These are phyloP conservation scores for Xenoacremonium recifei DNA, from an alignment of 2,329 filamentous ascomycete genomes.

Conservation along the genomic window DNA sequence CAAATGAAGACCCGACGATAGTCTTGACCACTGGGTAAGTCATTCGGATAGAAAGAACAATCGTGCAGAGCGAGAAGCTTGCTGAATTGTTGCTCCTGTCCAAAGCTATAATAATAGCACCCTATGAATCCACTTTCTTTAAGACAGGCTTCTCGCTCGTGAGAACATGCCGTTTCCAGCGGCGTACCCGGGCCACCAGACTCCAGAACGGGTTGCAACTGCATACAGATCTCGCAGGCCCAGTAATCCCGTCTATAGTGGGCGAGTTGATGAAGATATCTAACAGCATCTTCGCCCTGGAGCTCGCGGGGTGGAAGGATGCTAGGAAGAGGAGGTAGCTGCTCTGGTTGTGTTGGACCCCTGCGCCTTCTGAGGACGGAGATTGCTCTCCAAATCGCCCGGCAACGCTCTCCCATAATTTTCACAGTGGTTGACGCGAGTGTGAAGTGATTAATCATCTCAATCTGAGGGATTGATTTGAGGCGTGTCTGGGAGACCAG, in stretches of 20 bases:
- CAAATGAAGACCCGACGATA: background rate
- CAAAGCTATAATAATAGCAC: background rate
- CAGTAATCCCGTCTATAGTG: background rate
- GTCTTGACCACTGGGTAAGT: background rate
- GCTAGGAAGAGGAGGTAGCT: no score
- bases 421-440: no score
- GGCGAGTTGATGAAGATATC: background rate
- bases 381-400: no score
- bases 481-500: no score
- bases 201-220: background rate
- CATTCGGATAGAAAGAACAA: background rate
- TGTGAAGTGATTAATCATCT: no score
- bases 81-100: background rate
- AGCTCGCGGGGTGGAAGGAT: background rate
- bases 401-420: no score
- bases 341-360: no score
- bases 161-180: background rate
- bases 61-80: background rate
- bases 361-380: no score
- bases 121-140: background rate
- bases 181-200: background rate
- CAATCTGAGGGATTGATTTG: no score
- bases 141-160: background rate
- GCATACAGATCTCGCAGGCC: background rate
- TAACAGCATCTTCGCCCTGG: background rate